Conservation (phyloP, 306 rosid species). For the Prunus padus region DNA sequence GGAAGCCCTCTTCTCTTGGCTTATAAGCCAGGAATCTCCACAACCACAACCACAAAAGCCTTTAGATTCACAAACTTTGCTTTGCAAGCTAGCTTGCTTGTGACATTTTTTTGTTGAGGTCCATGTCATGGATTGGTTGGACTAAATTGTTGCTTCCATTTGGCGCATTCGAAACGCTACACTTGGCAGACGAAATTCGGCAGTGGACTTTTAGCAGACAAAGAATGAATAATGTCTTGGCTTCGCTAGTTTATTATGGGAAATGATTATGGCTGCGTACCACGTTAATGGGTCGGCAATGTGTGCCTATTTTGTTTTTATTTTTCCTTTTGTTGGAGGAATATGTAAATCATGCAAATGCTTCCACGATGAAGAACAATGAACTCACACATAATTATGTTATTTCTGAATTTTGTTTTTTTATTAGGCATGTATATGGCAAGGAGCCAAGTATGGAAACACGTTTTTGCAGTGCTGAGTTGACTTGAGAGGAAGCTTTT, state of each 20-base stretch:
- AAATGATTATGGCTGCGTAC: slow-evolving; percentile 24
- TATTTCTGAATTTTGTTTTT: no score
- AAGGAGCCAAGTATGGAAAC: not conserved
- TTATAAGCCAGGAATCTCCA: not conserved
- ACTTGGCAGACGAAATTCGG: slow-evolving; percentile 35
- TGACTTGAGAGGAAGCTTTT: slow-evolving; percentile 27
- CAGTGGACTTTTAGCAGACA: slow-evolving; percentile 39
- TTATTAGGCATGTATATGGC: not conserved
- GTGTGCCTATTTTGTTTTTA: slow-evolving; percentile 28
- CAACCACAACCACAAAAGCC: slow-evolving; percentile 1
- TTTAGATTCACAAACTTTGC: slow-evolving; percentile 17
- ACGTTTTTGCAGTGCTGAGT: slow-evolving; percentile 9
- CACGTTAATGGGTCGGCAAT: slow-evolving; percentile 32
- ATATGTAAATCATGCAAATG: slow-evolving; percentile 30
- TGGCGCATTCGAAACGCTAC: slow-evolving; percentile 26
- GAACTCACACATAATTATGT: no score
- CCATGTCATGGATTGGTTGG: slow-evolving; percentile 27
- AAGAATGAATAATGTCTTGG: slow-evolving; percentile 28
- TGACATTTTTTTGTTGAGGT: slow-evolving; percentile 5
- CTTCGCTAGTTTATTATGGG: slow-evolving; percentile 23
- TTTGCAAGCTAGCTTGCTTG: slow-evolving; percentile 14
- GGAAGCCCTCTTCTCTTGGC: slow-evolving; percentile 25
- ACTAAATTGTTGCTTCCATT: slow-evolving; percentile 17
- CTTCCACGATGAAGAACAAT: not conserved
- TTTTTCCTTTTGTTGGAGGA: slow-evolving; percentile 12